Evolutionary conservation across 1,284 basidiomycete species (phyloP).

Genomic region (Naganishia albida): DNA sequence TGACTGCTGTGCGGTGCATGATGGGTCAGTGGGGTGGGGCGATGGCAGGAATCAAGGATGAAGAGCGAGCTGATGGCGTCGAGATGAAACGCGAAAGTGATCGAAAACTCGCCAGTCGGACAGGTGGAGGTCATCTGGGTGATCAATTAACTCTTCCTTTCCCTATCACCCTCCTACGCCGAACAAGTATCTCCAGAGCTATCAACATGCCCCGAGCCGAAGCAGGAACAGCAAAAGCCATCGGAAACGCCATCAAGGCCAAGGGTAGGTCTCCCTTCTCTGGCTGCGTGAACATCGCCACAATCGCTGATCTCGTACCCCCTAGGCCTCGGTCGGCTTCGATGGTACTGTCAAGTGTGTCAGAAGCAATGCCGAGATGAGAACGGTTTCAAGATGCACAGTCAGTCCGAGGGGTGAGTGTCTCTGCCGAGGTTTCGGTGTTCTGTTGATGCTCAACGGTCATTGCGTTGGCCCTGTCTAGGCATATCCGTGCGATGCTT

Average conservation of each 20-base stretch:
- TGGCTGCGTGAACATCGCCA: neutral
- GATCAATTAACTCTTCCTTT: neutral
- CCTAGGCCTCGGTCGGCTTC: slow-evolving; percentile 73
- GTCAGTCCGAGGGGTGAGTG: slow-evolving; percentile 34
- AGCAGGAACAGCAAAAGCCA: slow-evolving; percentile 86
- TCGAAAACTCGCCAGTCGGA: no score
- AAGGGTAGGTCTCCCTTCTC: slow-evolving; percentile 60
- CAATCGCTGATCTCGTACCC: slow-evolving; percentile 17
- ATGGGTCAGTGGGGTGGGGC: neutral
- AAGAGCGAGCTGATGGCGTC: neutral
- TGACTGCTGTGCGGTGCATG: slow-evolving; percentile 16
- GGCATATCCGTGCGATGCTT: slow-evolving; percentile 91
- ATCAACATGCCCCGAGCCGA: slow-evolving; percentile 53
- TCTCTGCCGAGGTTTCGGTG: no score
- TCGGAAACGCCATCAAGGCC: slow-evolving; percentile 94
- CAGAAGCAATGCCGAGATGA: slow-evolving; percentile 94
- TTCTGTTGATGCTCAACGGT: neutral
- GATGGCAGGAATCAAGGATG: neutral
- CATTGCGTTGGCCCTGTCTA: slow-evolving; percentile 34
- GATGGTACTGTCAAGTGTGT: slow-evolving; percentile 97
- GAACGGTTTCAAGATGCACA: slow-evolving; percentile 81
- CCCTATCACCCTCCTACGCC: neutral
- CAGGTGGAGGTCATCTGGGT: no score
- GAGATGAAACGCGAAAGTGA: no score
- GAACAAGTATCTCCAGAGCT: neutral